These are phyloP conservation scores for Phytophthora citricola DNA, from an alignment of 352 stramenopile species.

Conservation along the genomic window DNA sequence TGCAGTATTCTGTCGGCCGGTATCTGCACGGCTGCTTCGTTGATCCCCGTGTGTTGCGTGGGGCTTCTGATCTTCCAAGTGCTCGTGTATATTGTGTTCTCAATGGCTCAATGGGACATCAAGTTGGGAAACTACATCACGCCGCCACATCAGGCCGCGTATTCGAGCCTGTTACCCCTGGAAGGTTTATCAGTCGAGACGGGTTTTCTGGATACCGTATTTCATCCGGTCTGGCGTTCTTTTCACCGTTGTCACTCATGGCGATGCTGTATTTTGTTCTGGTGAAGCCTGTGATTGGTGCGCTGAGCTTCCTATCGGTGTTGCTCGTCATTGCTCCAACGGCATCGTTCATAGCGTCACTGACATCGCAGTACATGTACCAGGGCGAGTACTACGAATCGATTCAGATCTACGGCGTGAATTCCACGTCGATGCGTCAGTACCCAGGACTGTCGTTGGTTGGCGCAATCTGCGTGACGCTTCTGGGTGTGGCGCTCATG, in stretches of 20 bases:
- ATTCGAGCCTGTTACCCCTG: slow-evolving; percentile 39
- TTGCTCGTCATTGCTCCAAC: slow-evolving; percentile 39
- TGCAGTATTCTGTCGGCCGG: slow-evolving; percentile 57
- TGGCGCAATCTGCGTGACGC: slow-evolving; percentile 37
- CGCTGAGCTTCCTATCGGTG: slow-evolving; percentile 44
- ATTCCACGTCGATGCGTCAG: slow-evolving; percentile 21
- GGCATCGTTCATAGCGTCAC: slow-evolving; percentile 36
- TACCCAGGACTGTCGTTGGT: slow-evolving; percentile 35
- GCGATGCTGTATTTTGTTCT: slow-evolving; percentile 73
- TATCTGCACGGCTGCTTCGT: slow-evolving; percentile 44
- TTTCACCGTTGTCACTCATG: slow-evolving; percentile 72
- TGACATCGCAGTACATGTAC: slow-evolving; percentile 9
- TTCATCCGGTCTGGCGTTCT: slow-evolving; percentile 49
- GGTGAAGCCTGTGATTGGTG: slow-evolving; percentile 60
- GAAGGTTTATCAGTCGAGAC: slow-evolving; percentile 15
- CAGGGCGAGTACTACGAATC: slow-evolving; percentile 18
- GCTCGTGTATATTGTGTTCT: slow-evolving; percentile 59
- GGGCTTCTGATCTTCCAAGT: slow-evolving; percentile 70
- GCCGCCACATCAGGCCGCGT: slow-evolving; percentile 43
- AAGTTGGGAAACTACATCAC: slow-evolving; percentile 48
- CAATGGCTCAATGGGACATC: slow-evolving; percentile 68
- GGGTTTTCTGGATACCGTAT: slow-evolving; percentile 46
- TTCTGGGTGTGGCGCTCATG: slow-evolving; percentile 63
- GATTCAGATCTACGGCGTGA: slow-evolving; percentile 36
- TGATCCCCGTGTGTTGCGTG: slow-evolving; percentile 72